A percentile compares a stretch with the other conserved stretches of the same genome.
These are phyloP conservation scores for Zopfochytrium polystomum DNA, from an alignment of 371 early-diverging fungal genomes.

Conservation along the genomic window DNA sequence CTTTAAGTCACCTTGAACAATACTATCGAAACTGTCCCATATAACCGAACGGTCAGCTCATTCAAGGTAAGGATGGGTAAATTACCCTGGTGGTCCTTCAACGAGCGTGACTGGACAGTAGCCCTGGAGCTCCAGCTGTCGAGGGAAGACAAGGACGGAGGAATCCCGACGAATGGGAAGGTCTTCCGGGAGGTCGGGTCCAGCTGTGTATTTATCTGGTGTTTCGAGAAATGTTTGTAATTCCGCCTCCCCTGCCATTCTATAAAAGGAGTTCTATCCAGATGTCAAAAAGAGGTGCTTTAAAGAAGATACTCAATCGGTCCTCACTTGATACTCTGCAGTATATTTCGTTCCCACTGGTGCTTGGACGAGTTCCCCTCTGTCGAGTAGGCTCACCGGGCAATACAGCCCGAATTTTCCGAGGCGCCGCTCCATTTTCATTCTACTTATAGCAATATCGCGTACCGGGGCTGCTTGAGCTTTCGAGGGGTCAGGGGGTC, in stretches of 20 bases:
- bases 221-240: slow-evolving; percentile 36
- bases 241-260: slow-evolving; percentile 28
- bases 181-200: slow-evolving; percentile 33
- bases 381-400: slow-evolving; percentile 41
- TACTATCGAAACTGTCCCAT: slow-evolving; percentile 31
- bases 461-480: slow-evolving; percentile 43
- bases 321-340: slow-evolving; percentile 45
- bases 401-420: slow-evolving; percentile 45
- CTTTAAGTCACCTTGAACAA: slow-evolving; percentile 37
- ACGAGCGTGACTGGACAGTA: slow-evolving; percentile 51
- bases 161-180: slow-evolving; percentile 32
- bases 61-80: neutral
- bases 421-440: slow-evolving; percentile 24
- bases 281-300: neutral
- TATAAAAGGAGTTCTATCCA: slow-evolving; percentile 42
- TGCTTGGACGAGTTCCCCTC: slow-evolving; percentile 33
- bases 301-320: neutral
- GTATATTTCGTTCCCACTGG: slow-evolving; percentile 29
- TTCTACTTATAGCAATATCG: slow-evolving; percentile 33
- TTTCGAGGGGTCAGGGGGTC: slow-evolving; percentile 4
- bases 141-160: slow-evolving; percentile 44
- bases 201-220: slow-evolving; percentile 37
- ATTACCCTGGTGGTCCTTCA: slow-evolving; percentile 41
- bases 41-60: neutral
- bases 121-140: slow-evolving; percentile 48